phyloP scores from a whole-genome alignment of 78 protist genomes.

The Anaeramoeba flamelloides region DNA sequence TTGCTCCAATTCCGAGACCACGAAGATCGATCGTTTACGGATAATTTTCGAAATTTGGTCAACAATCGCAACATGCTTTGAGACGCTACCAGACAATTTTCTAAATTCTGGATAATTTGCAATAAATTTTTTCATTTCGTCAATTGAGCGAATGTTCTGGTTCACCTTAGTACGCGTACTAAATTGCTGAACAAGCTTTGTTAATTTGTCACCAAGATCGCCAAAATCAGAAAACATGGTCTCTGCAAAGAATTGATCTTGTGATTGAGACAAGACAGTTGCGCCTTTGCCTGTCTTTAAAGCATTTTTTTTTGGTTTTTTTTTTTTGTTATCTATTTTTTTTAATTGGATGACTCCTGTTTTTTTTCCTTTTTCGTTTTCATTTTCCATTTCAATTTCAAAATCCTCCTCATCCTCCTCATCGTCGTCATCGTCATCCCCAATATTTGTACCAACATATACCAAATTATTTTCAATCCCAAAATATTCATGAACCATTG shows the following conservation, averaged over 20 bases:
- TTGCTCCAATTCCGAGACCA: not conserved
- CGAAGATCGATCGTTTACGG: not conserved
- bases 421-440: not conserved
- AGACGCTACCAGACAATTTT: not conserved
- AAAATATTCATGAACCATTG: slow-evolving; percentile 1
- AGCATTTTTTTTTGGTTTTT: too few relatives aligned
- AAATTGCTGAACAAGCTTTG: not conserved
- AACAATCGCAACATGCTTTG: not conserved
- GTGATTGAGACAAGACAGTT: not conserved
- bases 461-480: not conserved
- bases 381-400: too few relatives aligned
- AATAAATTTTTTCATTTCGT: not conserved
- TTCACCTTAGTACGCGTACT: not conserved
- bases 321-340: too few relatives aligned
- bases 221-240: not conserved
- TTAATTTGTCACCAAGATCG: not conserved
- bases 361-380: too few relatives aligned
- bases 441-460: not conserved
- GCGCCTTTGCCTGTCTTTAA: too few relatives aligned
- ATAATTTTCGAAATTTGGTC: not conserved
- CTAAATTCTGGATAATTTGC: not conserved
- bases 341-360: too few relatives aligned
- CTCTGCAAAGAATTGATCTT: not conserved
- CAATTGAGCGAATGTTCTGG: not conserved
- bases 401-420: too few relatives aligned